These are phyloP conservation scores for Trichoderma atrobrunneum DNA, from an alignment of 2,329 filamentous ascomycete genomes.

Conservation along the genomic window DNA sequence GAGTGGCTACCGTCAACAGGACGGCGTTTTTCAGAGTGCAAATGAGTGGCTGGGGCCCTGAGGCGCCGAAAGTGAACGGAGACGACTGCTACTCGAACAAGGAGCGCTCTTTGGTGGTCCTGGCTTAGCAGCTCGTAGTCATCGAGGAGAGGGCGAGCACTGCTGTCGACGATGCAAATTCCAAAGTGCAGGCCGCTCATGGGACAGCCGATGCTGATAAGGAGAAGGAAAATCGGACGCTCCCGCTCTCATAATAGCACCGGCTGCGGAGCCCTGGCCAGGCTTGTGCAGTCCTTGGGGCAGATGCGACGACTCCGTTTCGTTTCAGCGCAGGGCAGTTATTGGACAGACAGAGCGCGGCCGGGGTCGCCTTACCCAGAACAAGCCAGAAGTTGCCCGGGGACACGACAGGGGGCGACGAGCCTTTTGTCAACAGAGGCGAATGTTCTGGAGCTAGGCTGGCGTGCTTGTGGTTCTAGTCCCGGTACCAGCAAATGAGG, in stretches of 20 bases:
- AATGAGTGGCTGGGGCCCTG: conserved; percentile 36
- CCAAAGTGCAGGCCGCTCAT: conserved; percentile 49
- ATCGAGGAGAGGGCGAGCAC: conserved; percentile 45
- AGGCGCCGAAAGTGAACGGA: conserved; percentile 40
- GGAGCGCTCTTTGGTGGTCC: conserved; percentile 40
- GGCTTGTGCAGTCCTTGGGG: conserved; percentile 9
- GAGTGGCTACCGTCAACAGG: conserved; percentile 34
- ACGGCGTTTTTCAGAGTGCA: conserved; percentile 38
- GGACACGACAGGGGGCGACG: neutral
- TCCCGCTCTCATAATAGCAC: conserved; percentile 21
- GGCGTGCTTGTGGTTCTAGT: conserved; percentile 1
- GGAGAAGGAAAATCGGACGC: conserved; percentile 25
- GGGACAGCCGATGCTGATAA: conserved; percentile 28
- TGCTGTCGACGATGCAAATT: conserved; percentile 47
- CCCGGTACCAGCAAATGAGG: neutral
- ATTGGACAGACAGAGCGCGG: conserved; percentile 15
- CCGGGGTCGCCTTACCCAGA: conserved; percentile 18
- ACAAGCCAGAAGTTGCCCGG: neutral
- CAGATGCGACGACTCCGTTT: conserved; percentile 18
- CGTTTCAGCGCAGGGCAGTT: conserved; percentile 16
- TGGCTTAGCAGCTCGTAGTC: conserved; percentile 43
- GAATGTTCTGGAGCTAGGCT: conserved; percentile 4
- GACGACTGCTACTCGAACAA: conserved; percentile 42
- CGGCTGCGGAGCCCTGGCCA: conserved; percentile 16
- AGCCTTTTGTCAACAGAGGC: conserved; percentile 5